phyloP scores from a whole-genome alignment of 352 stramenopile species.

The Globisporangium emineosum region DNA sequence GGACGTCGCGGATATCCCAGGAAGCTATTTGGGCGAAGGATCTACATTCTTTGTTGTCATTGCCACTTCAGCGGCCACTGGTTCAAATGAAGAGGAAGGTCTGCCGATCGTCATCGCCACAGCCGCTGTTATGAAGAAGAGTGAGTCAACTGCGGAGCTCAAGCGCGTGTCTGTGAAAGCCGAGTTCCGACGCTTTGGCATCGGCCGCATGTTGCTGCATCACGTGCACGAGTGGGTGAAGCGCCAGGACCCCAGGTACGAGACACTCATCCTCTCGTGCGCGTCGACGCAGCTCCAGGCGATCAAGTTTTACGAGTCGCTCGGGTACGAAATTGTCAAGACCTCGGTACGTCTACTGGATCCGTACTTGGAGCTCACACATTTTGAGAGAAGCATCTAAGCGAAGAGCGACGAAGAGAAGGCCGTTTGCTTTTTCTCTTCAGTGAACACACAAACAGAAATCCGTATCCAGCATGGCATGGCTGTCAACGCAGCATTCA shows the following conservation, averaged over 20 bases:
- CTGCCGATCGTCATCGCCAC: background rate
- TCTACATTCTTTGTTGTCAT: constrained; percentile 8
- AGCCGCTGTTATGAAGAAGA: background rate
- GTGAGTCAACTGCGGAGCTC: background rate
- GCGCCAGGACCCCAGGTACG: background rate
- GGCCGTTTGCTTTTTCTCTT: no score
- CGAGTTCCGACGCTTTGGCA: constrained; percentile 14
- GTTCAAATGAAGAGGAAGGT: background rate
- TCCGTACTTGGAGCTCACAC: background rate
- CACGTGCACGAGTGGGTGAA: constrained; percentile 20
- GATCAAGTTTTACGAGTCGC: constrained; percentile 21
- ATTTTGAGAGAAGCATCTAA: background rate
- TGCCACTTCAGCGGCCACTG: background rate
- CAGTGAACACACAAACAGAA: no score
- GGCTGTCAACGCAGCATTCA: no score
- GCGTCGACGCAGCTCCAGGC: background rate
- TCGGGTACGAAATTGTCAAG: constrained; percentile 14
- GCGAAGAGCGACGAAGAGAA: background rate
- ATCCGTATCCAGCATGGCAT: no score
- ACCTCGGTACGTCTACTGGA: constrained; percentile 1
- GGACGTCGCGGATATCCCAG: constrained; percentile 12
- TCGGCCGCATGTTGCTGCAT: constrained; percentile 14
- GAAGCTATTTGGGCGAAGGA: background rate
- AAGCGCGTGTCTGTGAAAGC: constrained; percentile 13
- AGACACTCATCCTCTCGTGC: constrained; percentile 15